Evolutionary conservation across 495 filamentous ascomycete species (phyloP), one percentile per base, ranked within the genome.

Genomic region (Pyrenula massariospora): DNA sequence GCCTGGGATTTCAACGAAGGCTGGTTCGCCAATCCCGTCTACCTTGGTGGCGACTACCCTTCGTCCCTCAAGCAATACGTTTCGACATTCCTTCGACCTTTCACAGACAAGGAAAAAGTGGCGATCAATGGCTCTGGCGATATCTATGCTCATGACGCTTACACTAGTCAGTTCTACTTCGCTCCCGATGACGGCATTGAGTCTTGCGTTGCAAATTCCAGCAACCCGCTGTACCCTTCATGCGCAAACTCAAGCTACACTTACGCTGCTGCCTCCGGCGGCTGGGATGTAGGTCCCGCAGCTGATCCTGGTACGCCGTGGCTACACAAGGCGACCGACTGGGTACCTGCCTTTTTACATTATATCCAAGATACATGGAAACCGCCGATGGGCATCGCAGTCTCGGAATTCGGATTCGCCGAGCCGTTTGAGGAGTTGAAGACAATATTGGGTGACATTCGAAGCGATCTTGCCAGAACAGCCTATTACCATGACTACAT

Each of bases 131-230:
- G 65, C 25, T 73, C 71, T 1, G 60, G 70, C 2, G 75, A 77
- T 60, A 75, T 77, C 57, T 69, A 73, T 55, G 70, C 65, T 10
- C 66, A 77, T 54, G 74, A 78, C 59, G 70, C 75, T 0, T 77
- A 78, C 58, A 73, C 70, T 3, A 69, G 72, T 22, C 70, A 70
- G 5, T 65, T 74, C 8, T 66, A 73, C 15, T 70, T 67, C 20
- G 61, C 66, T 2, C 64, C 72, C 0, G 55, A 59, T n/a, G 68
- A 63, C 23, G 71, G 69, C 0, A 64, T 73, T 55, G 58, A 64
- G 12, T 58, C 58, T 24, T 77, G 73, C 62, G 61, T 64, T n/a
- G 54, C 57, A n/a, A 63, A 73, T 49, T 24, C 48, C 5, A 59
- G 63, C 1, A 67, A 69, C 25, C 54, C 66, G 0, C 56, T 70